Evolutionary conservation across 1,139 yeast species (phyloP), one percentile per base, ranked within the genome.

Genomic region (Sugiyamaella neomexicana): DNA sequence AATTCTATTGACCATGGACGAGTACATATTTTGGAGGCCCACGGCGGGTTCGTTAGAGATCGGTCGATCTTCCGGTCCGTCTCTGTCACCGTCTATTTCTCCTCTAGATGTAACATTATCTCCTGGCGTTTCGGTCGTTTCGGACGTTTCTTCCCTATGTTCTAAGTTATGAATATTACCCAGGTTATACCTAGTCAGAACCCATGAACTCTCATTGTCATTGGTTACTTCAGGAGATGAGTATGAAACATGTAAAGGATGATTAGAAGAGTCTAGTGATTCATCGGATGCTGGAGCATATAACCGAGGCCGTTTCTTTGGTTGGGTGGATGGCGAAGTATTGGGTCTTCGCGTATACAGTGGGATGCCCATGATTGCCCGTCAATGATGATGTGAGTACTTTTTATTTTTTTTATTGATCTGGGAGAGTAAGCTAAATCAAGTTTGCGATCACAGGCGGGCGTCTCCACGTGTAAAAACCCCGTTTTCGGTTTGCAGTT

Each of bases 291-390:
- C 16, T 12, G 47, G 27, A 2, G 27, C 15, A 15, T 34, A 25
- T 12, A 45, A 15, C 16, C 46, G 37, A 45, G 34, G 48, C 38
- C 49, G 47, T 32, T 38, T 55, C 45, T 37, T 52, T 36, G 48
- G 48, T 17, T 16, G 37, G 8, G 55, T 46, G 41, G 58, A 57
- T 34, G 60, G 53, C 49, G 49, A 36, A 23, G 31, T 23, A n/a
- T 36, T 38, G 4, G 41, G 29, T 16, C 39, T 32, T 27, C 49
- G 32, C 5, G 40, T 36, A 36, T 45, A 36, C 16, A 45, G 36
- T 7, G 49, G 49, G 13, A 45, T 45, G 15, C 49, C 49, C 49
- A 45, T 45, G 5, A n/a, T n/a, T n/a, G n/a, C n/a, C n/a, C n/a
- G n/a, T n/a, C n/a, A n/a, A n/a, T n/a, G n/a, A n/a, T n/a, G n/a